Evolutionary conservation across 805 yeast species (phyloP).

Genomic region (Torulaspora quercuum): DNA sequence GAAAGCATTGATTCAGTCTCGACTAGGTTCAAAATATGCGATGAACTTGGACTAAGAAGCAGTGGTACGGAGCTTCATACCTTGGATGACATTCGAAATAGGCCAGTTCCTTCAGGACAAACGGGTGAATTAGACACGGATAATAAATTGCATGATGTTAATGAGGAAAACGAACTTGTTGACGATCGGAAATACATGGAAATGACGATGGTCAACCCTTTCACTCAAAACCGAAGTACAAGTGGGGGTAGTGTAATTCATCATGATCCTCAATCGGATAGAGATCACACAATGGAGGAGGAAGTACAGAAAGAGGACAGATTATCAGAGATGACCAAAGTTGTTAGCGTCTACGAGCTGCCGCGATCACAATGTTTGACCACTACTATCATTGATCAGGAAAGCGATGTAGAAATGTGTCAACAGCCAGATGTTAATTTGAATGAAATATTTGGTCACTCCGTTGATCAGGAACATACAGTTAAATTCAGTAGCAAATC

Average conservation of each 20-base stretch:
- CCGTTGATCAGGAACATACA: constrained; percentile 22
- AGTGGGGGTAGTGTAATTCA: constrained; percentile 29
- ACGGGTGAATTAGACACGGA: not conserved
- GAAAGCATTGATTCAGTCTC: constrained; percentile 23
- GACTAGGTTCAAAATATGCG: constrained; percentile 28
- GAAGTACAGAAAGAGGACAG: constrained; percentile 13
- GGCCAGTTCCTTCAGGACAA: constrained; percentile 1
- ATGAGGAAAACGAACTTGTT: constrained; percentile 9
- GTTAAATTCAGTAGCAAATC: constrained; percentile 30
- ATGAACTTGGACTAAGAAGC: constrained; percentile 29
- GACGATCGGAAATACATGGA: constrained; percentile 30
- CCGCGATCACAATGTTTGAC: not conserved
- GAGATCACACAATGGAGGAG: constrained; percentile 1
- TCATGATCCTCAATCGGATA: constrained; percentile 13
- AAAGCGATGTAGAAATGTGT: constrained; percentile 14
- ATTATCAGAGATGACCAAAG: constrained; percentile 36
- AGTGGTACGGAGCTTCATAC: constrained; percentile 19
- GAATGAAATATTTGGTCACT: constrained; percentile 28
- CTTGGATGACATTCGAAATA: constrained; percentile 7
- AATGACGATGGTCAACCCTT: constrained; percentile 38
- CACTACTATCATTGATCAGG: constrained; percentile 1
- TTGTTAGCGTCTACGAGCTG: constrained; percentile 32
- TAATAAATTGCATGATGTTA: constrained; percentile 2
- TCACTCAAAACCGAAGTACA: constrained; percentile 18
- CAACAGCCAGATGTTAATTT: constrained; percentile 19